Evolutionary conservation across 169 alveolate species (phyloP).

Genomic region (Eimeria falciformis): DNA sequence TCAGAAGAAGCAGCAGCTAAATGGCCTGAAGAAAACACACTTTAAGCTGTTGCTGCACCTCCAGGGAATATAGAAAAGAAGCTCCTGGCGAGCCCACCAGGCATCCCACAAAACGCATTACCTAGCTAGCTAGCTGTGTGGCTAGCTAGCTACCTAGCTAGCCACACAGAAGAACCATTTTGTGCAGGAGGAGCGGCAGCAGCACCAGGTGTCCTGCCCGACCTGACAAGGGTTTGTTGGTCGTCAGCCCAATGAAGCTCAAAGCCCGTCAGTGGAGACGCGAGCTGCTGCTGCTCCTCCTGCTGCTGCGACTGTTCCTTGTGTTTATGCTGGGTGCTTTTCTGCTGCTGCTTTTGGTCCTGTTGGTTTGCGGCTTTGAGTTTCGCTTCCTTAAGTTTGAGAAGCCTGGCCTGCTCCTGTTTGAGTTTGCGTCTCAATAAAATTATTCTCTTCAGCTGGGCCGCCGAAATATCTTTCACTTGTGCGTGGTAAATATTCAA

Average conservation of each 20-base stretch:
- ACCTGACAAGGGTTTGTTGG: slow-evolving; percentile 72
- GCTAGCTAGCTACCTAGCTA: not conserved
- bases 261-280: slow-evolving; percentile 75
- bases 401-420: not conserved
- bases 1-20: slow-evolving; percentile 21
- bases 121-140: not conserved
- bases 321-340: not conserved
- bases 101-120: not conserved
- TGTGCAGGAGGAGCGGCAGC: slow-evolving; percentile 12
- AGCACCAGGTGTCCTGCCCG: not conserved
- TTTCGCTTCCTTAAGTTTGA: not conserved
- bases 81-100: no score
- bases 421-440: not conserved
- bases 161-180: not conserved
- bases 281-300: slow-evolving; percentile 33
- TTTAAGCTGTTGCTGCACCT: no score
- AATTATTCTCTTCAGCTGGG: not conserved
- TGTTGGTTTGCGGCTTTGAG: not conserved
- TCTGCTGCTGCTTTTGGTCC: not conserved
- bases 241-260: slow-evolving; percentile 76
- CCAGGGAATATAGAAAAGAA: no score
- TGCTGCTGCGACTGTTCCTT: not conserved
- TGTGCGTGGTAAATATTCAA: not conserved
- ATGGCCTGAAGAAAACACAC: no score
- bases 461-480: not conserved